phyloP scores from a whole-genome alignment of 257 asterid genomes.

The Apocynum venetum region DNA sequence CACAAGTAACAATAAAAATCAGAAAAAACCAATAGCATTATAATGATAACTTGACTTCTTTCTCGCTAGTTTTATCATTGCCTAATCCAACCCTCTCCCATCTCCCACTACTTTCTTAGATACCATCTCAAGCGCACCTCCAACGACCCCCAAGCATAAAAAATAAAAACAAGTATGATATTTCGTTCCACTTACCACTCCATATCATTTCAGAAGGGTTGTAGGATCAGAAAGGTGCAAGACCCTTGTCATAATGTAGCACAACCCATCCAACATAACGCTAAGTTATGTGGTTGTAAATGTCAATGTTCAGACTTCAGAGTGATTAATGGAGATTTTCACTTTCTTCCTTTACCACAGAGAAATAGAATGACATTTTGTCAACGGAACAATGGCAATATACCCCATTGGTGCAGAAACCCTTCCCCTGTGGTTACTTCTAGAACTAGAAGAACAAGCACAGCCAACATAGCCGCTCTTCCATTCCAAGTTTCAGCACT shows the following conservation, averaged over 20 bases:
- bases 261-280: background rate
- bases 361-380: background rate
- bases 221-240: background rate
- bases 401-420: conserved; percentile 91
- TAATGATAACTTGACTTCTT: background rate
- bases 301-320: background rate
- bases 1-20: background rate
- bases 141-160: background rate
- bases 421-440: conserved; percentile 98
- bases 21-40: background rate
- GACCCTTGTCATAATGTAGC: background rate
- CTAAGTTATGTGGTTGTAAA: background rate
- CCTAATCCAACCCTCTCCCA: conserved; percentile 1
- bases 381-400: conserved; percentile 66
- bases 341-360: background rate
- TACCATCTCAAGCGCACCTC: background rate
- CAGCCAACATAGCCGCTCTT: conserved; percentile 98
- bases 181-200: background rate
- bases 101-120: background rate
- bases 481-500: conserved; percentile 99
- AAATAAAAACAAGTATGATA: background rate
- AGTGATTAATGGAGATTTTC: background rate
- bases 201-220: background rate
- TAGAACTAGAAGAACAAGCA: conserved; percentile 66
- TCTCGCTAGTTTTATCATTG: background rate